phyloP scores from a whole-genome alignment of 495 filamentous ascomycete genomes.

The Amorphotheca resinae region DNA sequence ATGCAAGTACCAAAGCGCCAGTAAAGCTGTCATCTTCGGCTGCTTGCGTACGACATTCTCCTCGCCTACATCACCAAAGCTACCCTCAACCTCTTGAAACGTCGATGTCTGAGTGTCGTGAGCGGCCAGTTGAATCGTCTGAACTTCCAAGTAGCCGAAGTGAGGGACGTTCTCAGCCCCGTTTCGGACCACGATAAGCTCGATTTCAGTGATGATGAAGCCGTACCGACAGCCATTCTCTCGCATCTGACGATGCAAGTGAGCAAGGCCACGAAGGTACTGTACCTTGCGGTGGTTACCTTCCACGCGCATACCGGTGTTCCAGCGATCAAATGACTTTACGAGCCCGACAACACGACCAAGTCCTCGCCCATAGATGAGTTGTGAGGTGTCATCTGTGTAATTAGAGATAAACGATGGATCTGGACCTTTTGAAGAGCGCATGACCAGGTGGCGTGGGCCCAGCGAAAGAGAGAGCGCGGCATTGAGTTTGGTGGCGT shows the following conservation, averaged over 20 bases:
- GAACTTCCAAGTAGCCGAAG: constrained; percentile 75
- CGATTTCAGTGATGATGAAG: constrained; percentile 90
- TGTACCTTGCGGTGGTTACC: constrained; percentile 66
- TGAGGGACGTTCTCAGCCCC: constrained; percentile 60
- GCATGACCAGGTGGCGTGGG: constrained; percentile 19
- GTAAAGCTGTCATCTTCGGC: constrained; percentile 59
- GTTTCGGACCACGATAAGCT: constrained; percentile 79
- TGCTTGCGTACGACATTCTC: constrained; percentile 31
- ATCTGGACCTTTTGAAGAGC: constrained; percentile 13
- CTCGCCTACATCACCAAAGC: constrained; percentile 20
- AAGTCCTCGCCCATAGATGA: constrained; percentile 21
- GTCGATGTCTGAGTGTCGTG: constrained; percentile 15
- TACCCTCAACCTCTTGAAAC: constrained; percentile 12
- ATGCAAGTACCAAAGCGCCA: constrained; percentile 72
- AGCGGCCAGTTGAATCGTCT: constrained; percentile 40
- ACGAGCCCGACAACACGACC: constrained; percentile 71
- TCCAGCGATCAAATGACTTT: constrained; percentile 85
- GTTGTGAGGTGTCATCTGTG: constrained; percentile 21
- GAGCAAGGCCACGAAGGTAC: constrained; percentile 72
- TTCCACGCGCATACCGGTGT: constrained; percentile 82
- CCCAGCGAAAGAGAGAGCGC: constrained; percentile 19
- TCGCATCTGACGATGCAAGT: constrained; percentile 80
- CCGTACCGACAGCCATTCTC: constrained; percentile 87
- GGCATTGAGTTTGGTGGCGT: constrained; percentile 27
- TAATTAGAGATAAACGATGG: constrained; percentile 22